Evolutionary conservation across 2,329 filamentous ascomycete genomes (phyloP).

Genomic region (Dothideomycetes sp.): DNA sequence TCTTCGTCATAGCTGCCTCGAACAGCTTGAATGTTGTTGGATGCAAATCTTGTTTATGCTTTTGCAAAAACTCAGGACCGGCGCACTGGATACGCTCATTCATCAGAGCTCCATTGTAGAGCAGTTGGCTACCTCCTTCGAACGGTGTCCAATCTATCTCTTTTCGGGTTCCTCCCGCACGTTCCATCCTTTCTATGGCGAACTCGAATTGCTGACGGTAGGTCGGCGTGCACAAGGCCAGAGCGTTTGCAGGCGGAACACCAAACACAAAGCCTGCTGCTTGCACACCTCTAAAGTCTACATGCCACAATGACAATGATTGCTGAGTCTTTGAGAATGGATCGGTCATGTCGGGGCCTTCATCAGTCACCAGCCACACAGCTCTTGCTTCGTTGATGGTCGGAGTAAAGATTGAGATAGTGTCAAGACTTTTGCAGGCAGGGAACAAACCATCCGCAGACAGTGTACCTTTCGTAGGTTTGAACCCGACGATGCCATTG

Average conservation of each 20-base stretch:
- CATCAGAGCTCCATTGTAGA: constrained; percentile 51
- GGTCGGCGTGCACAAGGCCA: constrained; percentile 34
- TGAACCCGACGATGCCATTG: constrained; percentile 44
- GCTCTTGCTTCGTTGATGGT: constrained; percentile 41
- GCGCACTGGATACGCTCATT: constrained; percentile 44
- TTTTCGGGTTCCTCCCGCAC: constrained; percentile 34
- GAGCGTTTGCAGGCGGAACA: constrained; percentile 36
- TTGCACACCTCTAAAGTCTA: constrained; percentile 26
- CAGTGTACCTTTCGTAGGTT: constrained; percentile 45
- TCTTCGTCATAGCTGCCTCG: constrained; percentile 28
- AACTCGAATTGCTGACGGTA: constrained; percentile 37
- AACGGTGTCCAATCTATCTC: constrained; percentile 42
- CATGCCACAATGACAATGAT: constrained; percentile 26
- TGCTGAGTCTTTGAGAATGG: constrained; percentile 40
- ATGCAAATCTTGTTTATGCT: constrained; percentile 35
- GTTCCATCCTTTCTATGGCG: constrained; percentile 32
- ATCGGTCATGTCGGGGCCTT: constrained; percentile 40
- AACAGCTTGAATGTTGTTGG: constrained; percentile 42
- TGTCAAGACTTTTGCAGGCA: constrained; percentile 50
- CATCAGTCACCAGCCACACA: constrained; percentile 41
- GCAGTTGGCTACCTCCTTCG: constrained; percentile 43
- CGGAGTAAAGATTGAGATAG: constrained; percentile 45
- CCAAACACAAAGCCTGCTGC: constrained; percentile 39
- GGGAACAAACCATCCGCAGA: constrained; percentile 43
- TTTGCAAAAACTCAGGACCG: constrained; percentile 30